phyloP scores from a whole-genome alignment of 1,284 basidiomycete genomes.

The Microbotryum lychnidis-dioicae region DNA sequence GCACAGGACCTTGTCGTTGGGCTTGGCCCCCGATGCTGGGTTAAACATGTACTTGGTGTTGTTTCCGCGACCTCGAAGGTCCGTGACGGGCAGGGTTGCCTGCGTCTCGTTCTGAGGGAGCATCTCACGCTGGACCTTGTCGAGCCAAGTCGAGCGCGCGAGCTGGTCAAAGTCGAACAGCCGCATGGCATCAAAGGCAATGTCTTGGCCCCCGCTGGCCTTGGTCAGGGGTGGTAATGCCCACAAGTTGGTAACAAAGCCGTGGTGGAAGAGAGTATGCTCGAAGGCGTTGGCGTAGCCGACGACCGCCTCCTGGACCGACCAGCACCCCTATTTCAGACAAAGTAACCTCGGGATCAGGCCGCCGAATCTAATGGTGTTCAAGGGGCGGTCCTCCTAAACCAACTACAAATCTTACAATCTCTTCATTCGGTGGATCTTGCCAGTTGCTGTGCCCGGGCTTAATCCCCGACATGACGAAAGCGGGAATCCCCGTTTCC shows the following conservation, averaged over 20 bases:
- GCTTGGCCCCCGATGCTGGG: not conserved
- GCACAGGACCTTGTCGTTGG: slow-evolving; percentile 24
- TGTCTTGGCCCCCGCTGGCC: slow-evolving; percentile 20
- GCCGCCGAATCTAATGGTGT: too few relatives aligned
- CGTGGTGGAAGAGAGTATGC: slow-evolving; percentile 18
- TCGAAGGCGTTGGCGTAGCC: slow-evolving; percentile 17
- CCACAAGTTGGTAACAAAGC: slow-evolving; percentile 22
- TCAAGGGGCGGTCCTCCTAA: too few relatives aligned
- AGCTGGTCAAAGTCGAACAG: slow-evolving; percentile 23
- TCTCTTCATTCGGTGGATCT: slow-evolving; percentile 20
- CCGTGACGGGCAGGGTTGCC: too few relatives aligned
- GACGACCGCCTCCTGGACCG: slow-evolving; percentile 13
- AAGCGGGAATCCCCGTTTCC: slow-evolving; percentile 16
- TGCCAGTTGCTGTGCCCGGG: too few relatives aligned
- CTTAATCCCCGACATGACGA: slow-evolving; percentile 7
- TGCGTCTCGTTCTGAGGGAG: slow-evolving; percentile 14
- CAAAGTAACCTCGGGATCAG: too few relatives aligned
- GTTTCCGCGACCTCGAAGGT: slow-evolving; percentile 1
- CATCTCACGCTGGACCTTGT: slow-evolving; percentile 6
- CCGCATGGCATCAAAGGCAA: slow-evolving; percentile 24
- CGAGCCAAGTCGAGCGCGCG: slow-evolving; percentile 14
- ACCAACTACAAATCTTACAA: not conserved
- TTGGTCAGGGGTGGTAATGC: slow-evolving; percentile 14
- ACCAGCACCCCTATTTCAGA: slow-evolving; percentile 18
- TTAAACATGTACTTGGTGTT: slow-evolving; percentile 26